A percentile compares a stretch with the other conserved stretches of the same genome.
Evolutionary conservation across 2,329 filamentous ascomycete genomes (phyloP).

Genomic region (Kalmusia sp.): DNA sequence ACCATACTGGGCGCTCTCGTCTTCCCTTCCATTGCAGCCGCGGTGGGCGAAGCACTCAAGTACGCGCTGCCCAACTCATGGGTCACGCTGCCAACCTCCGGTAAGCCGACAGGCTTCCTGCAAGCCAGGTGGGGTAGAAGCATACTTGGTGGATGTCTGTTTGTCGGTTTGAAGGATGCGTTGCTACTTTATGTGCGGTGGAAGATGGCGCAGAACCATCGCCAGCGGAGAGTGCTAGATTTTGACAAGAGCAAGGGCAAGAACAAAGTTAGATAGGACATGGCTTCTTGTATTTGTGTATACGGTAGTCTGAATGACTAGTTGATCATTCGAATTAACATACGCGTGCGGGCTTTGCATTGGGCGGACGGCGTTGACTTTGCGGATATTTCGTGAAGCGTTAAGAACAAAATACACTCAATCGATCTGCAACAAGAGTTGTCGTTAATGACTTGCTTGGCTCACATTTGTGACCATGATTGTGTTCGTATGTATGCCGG

Average conservation of each 20-base stretch:
- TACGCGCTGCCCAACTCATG: slow-evolving; percentile 71
- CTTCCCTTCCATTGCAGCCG: slow-evolving; percentile 81
- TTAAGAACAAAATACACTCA: neutral
- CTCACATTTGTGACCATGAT: no score
- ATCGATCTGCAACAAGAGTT: no score
- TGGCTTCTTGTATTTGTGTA: neutral
- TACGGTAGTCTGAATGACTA: neutral
- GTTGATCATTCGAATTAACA: neutral
- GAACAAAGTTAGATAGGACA: slow-evolving; percentile 11
- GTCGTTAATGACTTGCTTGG: no score
- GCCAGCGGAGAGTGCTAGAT: slow-evolving; percentile 54
- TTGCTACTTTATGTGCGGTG: slow-evolving; percentile 65
- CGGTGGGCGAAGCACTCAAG: slow-evolving; percentile 78
- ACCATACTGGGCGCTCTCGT: slow-evolving; percentile 73
- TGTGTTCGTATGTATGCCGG: no score
- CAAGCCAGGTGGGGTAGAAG: slow-evolving; percentile 89
- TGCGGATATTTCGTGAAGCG: neutral
- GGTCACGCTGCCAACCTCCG: slow-evolving; percentile 55
- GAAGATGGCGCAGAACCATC: slow-evolving; percentile 58
- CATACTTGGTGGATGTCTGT: slow-evolving; percentile 85
- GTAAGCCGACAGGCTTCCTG: slow-evolving; percentile 69
- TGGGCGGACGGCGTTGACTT: neutral
- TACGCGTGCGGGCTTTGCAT: neutral
- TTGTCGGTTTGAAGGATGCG: slow-evolving; percentile 80
- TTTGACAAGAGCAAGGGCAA: slow-evolving; percentile 36